Conservation (phyloP, 2,329 filamentous ascomycete species). For the Fusarium torreyae region DNA sequence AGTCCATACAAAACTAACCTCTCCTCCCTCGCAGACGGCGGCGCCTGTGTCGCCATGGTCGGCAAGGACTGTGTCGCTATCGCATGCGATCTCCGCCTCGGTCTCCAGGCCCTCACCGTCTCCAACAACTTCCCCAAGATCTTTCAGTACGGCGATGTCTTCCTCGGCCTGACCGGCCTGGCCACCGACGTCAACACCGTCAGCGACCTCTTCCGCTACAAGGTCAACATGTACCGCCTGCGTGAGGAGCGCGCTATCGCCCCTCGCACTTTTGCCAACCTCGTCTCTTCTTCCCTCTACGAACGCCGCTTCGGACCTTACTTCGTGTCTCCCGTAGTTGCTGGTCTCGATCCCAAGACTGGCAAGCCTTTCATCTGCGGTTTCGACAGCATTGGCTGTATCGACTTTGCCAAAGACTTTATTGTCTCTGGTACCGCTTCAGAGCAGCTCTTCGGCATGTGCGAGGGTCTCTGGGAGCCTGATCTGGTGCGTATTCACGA, state of each 20-base stretch:
- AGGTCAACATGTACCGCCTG: constrained; percentile 99
- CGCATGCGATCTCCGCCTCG: constrained; percentile 97
- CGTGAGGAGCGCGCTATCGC: constrained; percentile 98
- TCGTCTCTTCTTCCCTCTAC: constrained; percentile 92
- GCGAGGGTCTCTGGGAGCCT: constrained; percentile 97
- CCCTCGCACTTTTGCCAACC: constrained; percentile 95
- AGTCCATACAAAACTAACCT: constrained; percentile 30
- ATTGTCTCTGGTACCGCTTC: constrained; percentile 97
- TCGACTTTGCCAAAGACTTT: constrained; percentile 99
- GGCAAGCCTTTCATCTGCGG: constrained; percentile 98
- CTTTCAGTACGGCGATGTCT: constrained; percentile 96
- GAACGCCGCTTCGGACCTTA: constrained; percentile 96
- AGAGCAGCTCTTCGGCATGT: constrained; percentile 98
- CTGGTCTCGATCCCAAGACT: constrained; percentile 93
- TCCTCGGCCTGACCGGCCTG: constrained; percentile 94
- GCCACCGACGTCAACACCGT: constrained; percentile 97
- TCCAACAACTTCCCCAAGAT: constrained; percentile 99
- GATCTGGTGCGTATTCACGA: constrained; percentile 80
- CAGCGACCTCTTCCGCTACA: constrained; percentile 98
- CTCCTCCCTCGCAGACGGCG: constrained; percentile 73
- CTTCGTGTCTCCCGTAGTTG: constrained; percentile 95
- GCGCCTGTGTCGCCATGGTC: constrained; percentile 98
- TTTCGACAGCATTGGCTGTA: constrained; percentile 99
- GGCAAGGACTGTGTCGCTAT: constrained; percentile 99
- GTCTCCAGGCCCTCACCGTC: constrained; percentile 95